These are phyloP conservation scores for Erodium maritimum DNA, from an alignment of 345 rosid genomes.

Conservation along the genomic window DNA sequence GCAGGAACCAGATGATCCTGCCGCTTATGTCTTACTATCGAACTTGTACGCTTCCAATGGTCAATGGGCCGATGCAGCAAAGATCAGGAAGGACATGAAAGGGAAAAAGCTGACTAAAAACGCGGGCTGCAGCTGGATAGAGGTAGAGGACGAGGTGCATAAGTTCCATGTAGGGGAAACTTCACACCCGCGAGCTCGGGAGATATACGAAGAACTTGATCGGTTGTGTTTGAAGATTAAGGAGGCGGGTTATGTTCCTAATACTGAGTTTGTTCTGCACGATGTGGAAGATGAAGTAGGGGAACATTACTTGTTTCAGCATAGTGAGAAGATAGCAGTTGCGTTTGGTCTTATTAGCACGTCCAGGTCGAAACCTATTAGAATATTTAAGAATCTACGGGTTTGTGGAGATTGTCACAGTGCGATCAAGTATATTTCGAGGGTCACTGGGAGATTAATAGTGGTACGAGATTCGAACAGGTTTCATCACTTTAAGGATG, in stretches of 20 bases:
- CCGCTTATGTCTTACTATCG: slow-evolving; percentile 56
- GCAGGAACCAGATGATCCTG: slow-evolving; percentile 51
- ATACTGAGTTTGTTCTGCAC: slow-evolving; percentile 60
- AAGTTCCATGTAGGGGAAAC: slow-evolving; percentile 66
- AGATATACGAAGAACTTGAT: slow-evolving; percentile 39
- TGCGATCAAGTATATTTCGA: slow-evolving; percentile 52
- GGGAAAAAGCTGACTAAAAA: slow-evolving; percentile 46
- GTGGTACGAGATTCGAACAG: slow-evolving; percentile 64
- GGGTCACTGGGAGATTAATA: slow-evolving; percentile 42
- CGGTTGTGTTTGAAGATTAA: slow-evolving; percentile 31
- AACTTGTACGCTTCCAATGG: slow-evolving; percentile 62
- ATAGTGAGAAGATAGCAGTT: slow-evolving; percentile 75
- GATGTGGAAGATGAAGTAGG: slow-evolving; percentile 52
- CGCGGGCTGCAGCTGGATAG: slow-evolving; percentile 80
- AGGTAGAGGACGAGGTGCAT: slow-evolving; percentile 46
- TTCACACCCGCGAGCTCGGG: slow-evolving; percentile 34
- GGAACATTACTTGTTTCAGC: slow-evolving; percentile 51
- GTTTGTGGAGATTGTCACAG: slow-evolving; percentile 73
- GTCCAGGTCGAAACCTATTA: slow-evolving; percentile 32
- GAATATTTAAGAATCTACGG: slow-evolving; percentile 70
- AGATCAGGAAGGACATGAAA: slow-evolving; percentile 53
- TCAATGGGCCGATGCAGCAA: slow-evolving; percentile 45
- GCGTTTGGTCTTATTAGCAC: slow-evolving; percentile 58
- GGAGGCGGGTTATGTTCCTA: slow-evolving; percentile 50
- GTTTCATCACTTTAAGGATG: slow-evolving; percentile 67